These are phyloP conservation scores for Penicillium canescens DNA, from an alignment of 495 filamentous ascomycete species.

Conservation along the genomic window DNA sequence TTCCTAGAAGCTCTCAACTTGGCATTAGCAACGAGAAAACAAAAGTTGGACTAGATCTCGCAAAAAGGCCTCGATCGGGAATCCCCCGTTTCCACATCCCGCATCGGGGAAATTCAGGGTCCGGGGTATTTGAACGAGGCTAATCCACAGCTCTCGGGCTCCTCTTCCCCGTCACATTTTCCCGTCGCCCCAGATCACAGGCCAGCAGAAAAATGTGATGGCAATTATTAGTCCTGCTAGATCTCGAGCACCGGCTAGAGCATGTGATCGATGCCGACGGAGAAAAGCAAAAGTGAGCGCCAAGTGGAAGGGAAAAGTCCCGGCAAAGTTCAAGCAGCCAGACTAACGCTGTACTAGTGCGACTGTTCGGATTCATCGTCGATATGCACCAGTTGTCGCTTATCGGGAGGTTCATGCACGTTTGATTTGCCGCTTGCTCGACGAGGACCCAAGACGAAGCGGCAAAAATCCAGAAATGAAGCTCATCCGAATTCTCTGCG, in stretches of 20 bases:
- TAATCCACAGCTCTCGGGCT: background rate
- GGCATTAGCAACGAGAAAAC: too few species aligned
- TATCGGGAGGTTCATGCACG: constrained; percentile 13
- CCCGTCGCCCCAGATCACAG: background rate
- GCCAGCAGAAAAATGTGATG: background rate
- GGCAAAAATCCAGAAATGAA: constrained; percentile 4
- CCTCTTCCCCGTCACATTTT: constrained; percentile 1
- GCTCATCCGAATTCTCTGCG: background rate
- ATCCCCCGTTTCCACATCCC: too few species aligned
- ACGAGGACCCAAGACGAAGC: constrained; percentile 19
- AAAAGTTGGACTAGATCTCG: too few species aligned
- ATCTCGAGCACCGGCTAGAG: constrained; percentile 9
- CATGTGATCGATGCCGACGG: constrained; percentile 26
- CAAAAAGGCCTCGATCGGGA: too few species aligned
- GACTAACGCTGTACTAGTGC: constrained; percentile 6
- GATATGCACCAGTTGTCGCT: constrained; percentile 15
- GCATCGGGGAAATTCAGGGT: constrained; percentile 2
- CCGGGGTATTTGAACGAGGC: constrained; percentile 12
- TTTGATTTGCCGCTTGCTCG: constrained; percentile 21
- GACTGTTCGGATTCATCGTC: constrained; percentile 11
- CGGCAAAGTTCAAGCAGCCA: too few species aligned
- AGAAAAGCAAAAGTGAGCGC: constrained; percentile 22
- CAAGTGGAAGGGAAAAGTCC: too few species aligned
- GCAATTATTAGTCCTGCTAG: constrained; percentile 2
- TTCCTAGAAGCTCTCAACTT: too few species aligned